A percentile compares a stretch with the other conserved stretches of the same genome.
These are phyloP conservation scores for Discostella stelligeroides DNA, from an alignment of 108 stramenopile genomes.

Conservation along the genomic window DNA sequence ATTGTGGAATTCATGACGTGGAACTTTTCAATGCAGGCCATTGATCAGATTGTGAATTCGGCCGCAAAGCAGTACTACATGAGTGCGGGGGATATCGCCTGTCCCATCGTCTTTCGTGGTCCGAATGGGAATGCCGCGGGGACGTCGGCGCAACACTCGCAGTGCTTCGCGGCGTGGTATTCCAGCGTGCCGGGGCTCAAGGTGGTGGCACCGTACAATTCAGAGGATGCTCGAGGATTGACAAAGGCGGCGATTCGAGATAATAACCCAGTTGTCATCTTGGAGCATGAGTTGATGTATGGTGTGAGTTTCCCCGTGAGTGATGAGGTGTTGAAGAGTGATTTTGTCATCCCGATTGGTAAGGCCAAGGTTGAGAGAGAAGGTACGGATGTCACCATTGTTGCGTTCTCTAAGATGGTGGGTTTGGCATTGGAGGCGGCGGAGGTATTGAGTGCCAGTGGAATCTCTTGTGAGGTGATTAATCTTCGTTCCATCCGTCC, in stretches of 20 bases:
- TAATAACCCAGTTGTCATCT: conserved; percentile 96
- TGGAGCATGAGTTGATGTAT: conserved; percentile 99
- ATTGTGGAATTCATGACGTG: conserved; percentile 99
- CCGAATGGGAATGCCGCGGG: conserved; percentile 98
- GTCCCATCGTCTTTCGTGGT: conserved; percentile 98
- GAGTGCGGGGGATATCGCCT: conserved; percentile 93
- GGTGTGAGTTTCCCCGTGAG: conserved; percentile 94
- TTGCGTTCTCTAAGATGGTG: conserved; percentile 92
- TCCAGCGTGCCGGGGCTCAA: conserved; percentile 90
- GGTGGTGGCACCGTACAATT: conserved; percentile 94
- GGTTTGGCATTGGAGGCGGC: conserved; percentile 94
- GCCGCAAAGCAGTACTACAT: conserved; percentile 99
- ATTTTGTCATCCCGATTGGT: conserved; percentile 92
- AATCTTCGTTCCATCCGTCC: conserved; percentile 96
- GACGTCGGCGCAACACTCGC: conserved; percentile 98
- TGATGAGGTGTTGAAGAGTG: conserved; percentile 89
- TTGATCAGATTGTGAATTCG: conserved; percentile 97
- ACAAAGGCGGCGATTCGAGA: conserved; percentile 99
- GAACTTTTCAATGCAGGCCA: conserved; percentile 99
- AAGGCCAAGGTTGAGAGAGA: conserved; percentile 91
- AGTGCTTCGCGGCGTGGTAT: conserved; percentile 99
- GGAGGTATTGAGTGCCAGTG: conserved; percentile 81
- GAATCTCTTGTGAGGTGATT: conserved; percentile 91
- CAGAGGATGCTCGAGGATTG: conserved; percentile 97
- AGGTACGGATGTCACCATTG: conserved; percentile 96